phyloP scores from a whole-genome alignment of 805 yeast species.

The Candida ortonii region DNA sequence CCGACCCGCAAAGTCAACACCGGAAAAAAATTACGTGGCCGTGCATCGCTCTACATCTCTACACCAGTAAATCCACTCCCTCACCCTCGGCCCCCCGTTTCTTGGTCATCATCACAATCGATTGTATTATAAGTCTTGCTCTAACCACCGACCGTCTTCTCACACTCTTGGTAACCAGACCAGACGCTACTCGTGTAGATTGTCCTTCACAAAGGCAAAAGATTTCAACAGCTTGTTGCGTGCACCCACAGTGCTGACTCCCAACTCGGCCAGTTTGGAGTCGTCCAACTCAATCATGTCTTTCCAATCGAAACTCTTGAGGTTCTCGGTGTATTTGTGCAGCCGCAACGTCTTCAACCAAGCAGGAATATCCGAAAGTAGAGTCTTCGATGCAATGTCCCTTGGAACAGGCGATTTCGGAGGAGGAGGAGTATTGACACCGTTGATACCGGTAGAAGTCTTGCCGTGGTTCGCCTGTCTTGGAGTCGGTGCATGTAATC shows the following conservation, averaged over 20 bases:
- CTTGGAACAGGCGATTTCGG: conserved; percentile 45
- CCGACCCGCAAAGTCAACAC: too few relatives aligned
- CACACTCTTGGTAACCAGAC: conserved; percentile 3
- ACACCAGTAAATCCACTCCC: too few relatives aligned
- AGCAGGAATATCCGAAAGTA: conserved; percentile 76
- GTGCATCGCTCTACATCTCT: too few relatives aligned
- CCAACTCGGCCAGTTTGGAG: conserved; percentile 64
- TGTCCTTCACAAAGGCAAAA: conserved; percentile 75
- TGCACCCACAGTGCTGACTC: conserved; percentile 95
- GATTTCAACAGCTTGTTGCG: conserved; percentile 90
- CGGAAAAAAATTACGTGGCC: too few relatives aligned
- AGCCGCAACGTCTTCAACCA: conserved; percentile 89
- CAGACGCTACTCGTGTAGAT: conserved; percentile 23
- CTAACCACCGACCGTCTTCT: too few relatives aligned
- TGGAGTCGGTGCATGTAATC: conserved; percentile 18
- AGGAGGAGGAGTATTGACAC: conserved; percentile 8
- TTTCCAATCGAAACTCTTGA: conserved; percentile 74
- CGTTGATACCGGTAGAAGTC: conserved; percentile 2
- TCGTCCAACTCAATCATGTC: conserved; percentile 73
- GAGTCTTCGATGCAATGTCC: conserved; percentile 49
- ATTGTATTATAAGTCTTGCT: too few relatives aligned
- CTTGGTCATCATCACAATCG: too few relatives aligned
- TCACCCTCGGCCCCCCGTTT: too few relatives aligned
- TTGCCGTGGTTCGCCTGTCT: conserved; percentile 11
- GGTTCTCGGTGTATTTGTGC: conserved; percentile 89